phyloP scores from a whole-genome alignment of 495 filamentous ascomycete species.

The Darksidea phi region DNA sequence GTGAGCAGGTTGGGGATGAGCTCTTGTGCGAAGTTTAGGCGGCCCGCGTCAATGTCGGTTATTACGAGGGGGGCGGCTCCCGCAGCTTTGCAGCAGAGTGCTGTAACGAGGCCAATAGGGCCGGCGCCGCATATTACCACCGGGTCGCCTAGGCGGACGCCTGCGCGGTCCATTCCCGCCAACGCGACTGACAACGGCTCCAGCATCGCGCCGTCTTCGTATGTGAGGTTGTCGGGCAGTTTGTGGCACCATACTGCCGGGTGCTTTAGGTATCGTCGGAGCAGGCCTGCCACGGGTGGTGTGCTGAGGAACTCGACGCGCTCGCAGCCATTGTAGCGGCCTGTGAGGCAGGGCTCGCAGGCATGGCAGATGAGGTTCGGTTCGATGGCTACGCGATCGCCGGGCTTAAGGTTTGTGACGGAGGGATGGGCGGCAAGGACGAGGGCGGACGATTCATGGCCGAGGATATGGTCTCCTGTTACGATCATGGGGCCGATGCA shows the following conservation, averaged over 20 bases:
- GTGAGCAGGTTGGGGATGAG: conserved; percentile 71
- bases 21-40: conserved; percentile 77
- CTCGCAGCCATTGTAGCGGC: conserved; percentile 90
- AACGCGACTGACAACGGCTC: conserved; percentile 85
- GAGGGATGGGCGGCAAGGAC: conserved; percentile 77
- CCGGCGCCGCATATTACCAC: conserved; percentile 86
- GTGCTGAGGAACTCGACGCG: conserved; percentile 81
- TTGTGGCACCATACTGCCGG: conserved; percentile 91
- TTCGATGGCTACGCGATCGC: conserved; percentile 88
- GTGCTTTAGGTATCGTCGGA: conserved; percentile 91
- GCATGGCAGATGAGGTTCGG: conserved; percentile 85
- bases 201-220: conserved; percentile 80
- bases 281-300: conserved; percentile 81
- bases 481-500: conserved; percentile 96
- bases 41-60: conserved; percentile 86
- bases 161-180: conserved; percentile 76
- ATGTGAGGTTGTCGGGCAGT: conserved; percentile 78
- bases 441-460: conserved; percentile 87
- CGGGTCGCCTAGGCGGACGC: conserved; percentile 76
- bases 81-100: conserved; percentile 77
- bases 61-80: conserved; percentile 85
- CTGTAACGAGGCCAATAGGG: conserved; percentile 82
- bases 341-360: conserved; percentile 86
- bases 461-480: conserved; percentile 78
- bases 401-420: conserved; percentile 70